Evolutionary conservation across 1,284 basidiomycete genomes (phyloP).

Genomic region (Phylloporus sp.): DNA sequence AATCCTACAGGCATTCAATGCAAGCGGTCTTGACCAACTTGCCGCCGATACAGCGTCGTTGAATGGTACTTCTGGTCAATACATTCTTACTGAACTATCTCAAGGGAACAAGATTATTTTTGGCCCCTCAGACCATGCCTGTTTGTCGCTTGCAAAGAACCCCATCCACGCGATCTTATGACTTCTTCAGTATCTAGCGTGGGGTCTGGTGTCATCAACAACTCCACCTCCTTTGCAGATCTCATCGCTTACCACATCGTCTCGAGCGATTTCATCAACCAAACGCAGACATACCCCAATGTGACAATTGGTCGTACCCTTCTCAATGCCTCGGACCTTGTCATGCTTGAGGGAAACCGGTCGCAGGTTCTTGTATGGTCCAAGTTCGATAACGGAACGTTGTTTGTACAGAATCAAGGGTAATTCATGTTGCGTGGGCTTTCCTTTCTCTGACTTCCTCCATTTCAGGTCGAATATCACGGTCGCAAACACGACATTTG

Average conservation of each 20-base stretch:
- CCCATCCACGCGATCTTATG: constrained; percentile 8
- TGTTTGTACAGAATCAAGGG: constrained; percentile 65
- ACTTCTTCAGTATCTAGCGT: constrained; percentile 20
- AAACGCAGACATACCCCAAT: constrained; percentile 54
- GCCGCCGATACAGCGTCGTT: constrained; percentile 43
- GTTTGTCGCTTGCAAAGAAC: constrained; percentile 38
- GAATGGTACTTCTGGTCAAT: constrained; percentile 54
- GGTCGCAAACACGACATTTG: constrained; percentile 54
- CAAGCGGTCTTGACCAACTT: constrained; percentile 50
- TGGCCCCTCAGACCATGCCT: constrained; percentile 57
- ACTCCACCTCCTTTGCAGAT: constrained; percentile 50
- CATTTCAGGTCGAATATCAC: constrained; percentile 50
- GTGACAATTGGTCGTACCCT: constrained; percentile 72
- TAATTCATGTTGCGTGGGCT: constrained; percentile 34
- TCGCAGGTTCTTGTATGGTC: constrained; percentile 74
- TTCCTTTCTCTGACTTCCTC: neutral
- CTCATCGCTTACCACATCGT: constrained; percentile 72
- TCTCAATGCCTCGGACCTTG: constrained; percentile 55
- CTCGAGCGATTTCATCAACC: constrained; percentile 56
- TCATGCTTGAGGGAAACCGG: constrained; percentile 61
- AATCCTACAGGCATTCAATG: constrained; percentile 44
- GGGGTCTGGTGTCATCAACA: constrained; percentile 40
- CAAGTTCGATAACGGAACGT: constrained; percentile 49
- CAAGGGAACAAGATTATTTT: constrained; percentile 54
- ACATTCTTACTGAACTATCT: constrained; percentile 51